A percentile compares a stretch with the other conserved stretches of the same genome.
Evolutionary conservation across 257 asterid genomes (phyloP).

Genomic region (Penstemon newberryi): DNA sequence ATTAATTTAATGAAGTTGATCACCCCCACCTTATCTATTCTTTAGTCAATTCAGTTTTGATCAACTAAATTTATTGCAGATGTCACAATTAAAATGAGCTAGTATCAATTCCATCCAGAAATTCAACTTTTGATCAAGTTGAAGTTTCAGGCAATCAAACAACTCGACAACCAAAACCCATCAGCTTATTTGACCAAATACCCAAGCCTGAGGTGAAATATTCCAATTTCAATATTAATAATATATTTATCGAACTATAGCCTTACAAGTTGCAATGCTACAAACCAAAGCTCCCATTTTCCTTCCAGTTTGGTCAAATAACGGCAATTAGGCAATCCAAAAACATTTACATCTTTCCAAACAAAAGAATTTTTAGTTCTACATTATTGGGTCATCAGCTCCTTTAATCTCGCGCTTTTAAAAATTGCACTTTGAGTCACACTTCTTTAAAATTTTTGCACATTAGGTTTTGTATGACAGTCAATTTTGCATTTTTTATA

Average conservation of each 20-base stretch:
- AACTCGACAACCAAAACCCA: not conserved
- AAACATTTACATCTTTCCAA: not conserved
- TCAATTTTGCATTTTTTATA: no score
- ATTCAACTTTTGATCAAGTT: not conserved
- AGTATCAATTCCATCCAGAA: not conserved
- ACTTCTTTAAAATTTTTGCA: no score
- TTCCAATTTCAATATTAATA: not conserved
- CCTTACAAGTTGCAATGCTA: not conserved
- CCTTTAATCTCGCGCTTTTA: no score
- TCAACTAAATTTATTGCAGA: not conserved
- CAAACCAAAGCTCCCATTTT: not conserved
- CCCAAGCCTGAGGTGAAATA: not conserved
- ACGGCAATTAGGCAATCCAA: constrained; percentile 19
- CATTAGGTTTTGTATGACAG: no score
- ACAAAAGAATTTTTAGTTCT: no score
- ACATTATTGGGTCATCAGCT: no score
- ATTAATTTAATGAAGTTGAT: no score
- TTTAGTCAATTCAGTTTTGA: not conserved
- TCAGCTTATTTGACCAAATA: constrained; percentile 19
- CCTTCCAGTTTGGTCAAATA: constrained; percentile 14
- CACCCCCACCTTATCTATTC: not conserved
- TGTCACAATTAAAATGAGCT: no score
- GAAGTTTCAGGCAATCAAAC: not conserved
- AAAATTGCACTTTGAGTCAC: no score
- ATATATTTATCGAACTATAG: not conserved